Percentiles rank a stretch among this genome's conserved stretches.
These are phyloP conservation scores for Chlamydomonas applanata DNA, from an alignment of 139 green algal genomes.

Conservation along the genomic window DNA sequence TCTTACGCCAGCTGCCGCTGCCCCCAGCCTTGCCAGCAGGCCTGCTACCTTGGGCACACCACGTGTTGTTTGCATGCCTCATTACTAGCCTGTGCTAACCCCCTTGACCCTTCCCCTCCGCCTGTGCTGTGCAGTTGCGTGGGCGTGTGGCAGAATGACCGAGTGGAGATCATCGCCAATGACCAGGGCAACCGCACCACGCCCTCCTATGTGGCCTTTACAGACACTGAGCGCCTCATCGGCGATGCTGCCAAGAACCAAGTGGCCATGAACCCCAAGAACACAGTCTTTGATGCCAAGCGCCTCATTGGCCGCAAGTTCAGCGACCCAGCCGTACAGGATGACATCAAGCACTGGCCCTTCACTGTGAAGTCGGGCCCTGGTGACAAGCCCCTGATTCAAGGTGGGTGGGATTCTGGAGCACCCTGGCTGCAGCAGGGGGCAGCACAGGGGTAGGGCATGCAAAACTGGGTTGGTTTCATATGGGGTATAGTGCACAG, in stretches of 20 bases:
- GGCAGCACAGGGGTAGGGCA: too few species aligned
- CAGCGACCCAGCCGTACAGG: constrained; percentile 67
- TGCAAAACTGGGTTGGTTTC: too few species aligned
- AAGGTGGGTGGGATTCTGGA: neutral
- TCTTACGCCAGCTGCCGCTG: too few species aligned
- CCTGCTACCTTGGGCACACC: neutral
- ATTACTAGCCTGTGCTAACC: neutral
- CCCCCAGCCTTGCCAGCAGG: neutral
- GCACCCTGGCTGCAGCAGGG: too few species aligned
- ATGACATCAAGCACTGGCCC: constrained; percentile 91
- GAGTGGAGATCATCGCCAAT: constrained; percentile 94
- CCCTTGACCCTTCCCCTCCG: neutral
- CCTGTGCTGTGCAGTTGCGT: constrained; percentile 52
- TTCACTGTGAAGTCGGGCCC: constrained; percentile 54
- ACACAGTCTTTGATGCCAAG: constrained; percentile 96
- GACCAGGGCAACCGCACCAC: constrained; percentile 94
- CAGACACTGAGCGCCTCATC: constrained; percentile 95
- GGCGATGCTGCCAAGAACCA: constrained; percentile 97
- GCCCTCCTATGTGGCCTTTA: constrained; percentile 96
- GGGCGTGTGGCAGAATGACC: constrained; percentile 93
- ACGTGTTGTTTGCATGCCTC: neutral
- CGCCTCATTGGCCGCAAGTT: constrained; percentile 89
- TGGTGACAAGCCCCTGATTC: constrained; percentile 14
- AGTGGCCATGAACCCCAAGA: constrained; percentile 42
- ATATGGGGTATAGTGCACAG: neutral